Base-by-base conservation (phyloP, 1,139 yeast species). In the Zygosaccharomyces pseudobailii region DNA sequence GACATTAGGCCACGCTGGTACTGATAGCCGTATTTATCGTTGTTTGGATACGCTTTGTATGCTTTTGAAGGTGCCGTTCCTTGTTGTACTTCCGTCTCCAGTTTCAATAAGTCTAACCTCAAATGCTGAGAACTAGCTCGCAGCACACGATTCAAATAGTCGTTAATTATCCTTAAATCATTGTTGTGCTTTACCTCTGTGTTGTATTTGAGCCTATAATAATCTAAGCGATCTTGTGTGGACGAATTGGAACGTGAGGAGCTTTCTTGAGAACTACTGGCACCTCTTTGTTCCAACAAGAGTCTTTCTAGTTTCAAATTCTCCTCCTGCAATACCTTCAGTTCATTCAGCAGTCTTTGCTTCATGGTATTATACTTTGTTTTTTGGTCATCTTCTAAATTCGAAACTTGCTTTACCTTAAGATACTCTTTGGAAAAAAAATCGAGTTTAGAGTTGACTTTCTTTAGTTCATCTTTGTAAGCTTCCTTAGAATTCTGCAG, bases 101-200 rank as follows among this genome's bases (percentile, higher is more conserved):
- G 51, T 51, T 61, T 62, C 43, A 57, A 44, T 9, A 58, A 51
- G 46, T 63, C 68, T 10, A 59, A 49, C 31, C 62, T 55, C 23
- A 63, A 48, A 41, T 62, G 65, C 33, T 53, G 57, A 3, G 67
- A 56, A 19, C 65, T 55, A n/a, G 63, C 62, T 31, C 56, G 55
- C 32, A 65, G 46, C n/a, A 65, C 63, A 10, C 59, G 57, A 43
- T 63, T 61, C 45, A 64, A 46, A 42, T 65, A 65, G 24, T 61
- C 62, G 34, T 62, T 63, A 50, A 63, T 56, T 13, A 63, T 59
- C 20, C 50, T 55, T 23, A 63, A 44, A 44, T 63, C 68, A 44
- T 63, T 62, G 43, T 62, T 65, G 32, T 57, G 61, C 45, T 51
- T 54, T 3, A 59, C 62, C 42, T 64, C 69, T n/a, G 49, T 54